Evolutionary conservation across 805 yeast genomes (phyloP).

Genomic region (Kazachstania kunashirensis): DNA sequence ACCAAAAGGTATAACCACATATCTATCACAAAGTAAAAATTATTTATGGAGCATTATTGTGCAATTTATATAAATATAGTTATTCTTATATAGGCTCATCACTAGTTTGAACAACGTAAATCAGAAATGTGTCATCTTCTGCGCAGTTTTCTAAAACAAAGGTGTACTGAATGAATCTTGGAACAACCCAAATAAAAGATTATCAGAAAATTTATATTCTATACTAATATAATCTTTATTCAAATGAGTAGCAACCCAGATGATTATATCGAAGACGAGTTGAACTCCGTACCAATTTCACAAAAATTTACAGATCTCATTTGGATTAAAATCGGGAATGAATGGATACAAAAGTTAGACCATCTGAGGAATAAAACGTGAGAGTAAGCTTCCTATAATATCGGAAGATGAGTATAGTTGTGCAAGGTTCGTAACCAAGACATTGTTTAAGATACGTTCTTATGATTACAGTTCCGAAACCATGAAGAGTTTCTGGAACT

Average conservation of each 20-base stretch:
- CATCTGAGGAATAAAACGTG: conserved; percentile 30
- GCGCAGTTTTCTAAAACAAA: too few species aligned
- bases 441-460: conserved; percentile 28
- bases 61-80: too few species aligned
- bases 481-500: conserved; percentile 26
- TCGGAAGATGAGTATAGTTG: conserved; percentile 45
- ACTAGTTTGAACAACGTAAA: too few species aligned
- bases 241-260: not conserved
- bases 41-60: too few species aligned
- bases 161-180: too few species aligned
- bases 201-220: too few species aligned
- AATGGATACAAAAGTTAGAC: conserved; percentile 33
- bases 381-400: conserved; percentile 35
- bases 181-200: too few species aligned
- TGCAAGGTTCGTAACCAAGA: conserved; percentile 38
- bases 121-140: too few species aligned
- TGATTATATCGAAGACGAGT: not conserved
- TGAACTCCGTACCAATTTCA: conserved; percentile 5
- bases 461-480: conserved; percentile 11
- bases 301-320: conserved; percentile 9
- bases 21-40: too few species aligned
- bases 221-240: too few species aligned
- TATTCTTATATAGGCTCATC: too few species aligned
- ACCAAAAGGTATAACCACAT: too few species aligned
- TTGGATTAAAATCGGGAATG: conserved; percentile 15